These are phyloP conservation scores for Didymella pomorum DNA, from an alignment of 2,329 filamentous ascomycete genomes.

Conservation along the genomic window DNA sequence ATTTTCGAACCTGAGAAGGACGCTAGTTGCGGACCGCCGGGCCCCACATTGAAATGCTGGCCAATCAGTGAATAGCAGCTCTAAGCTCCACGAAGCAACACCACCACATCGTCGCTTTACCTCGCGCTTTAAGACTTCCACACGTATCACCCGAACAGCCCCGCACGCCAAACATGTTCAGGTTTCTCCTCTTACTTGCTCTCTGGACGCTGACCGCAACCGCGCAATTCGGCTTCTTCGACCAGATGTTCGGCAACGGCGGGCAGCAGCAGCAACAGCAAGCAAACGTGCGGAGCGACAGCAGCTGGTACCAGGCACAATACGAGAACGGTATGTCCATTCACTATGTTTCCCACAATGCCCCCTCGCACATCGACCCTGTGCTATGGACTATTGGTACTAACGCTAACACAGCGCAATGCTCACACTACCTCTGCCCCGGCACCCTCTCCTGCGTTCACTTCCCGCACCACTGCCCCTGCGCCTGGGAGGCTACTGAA, in stretches of 20 bases:
- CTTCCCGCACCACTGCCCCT: slow-evolving; percentile 97
- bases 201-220: slow-evolving; percentile 69
- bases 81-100: slow-evolving; percentile 32
- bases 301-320: slow-evolving; percentile 76
- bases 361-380: neutral
- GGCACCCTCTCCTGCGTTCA: slow-evolving; percentile 94
- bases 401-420: slow-evolving; percentile 66
- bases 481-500: slow-evolving; percentile 74
- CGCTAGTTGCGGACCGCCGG: slow-evolving; percentile 31
- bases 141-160: neutral
- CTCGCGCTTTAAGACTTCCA: neutral
- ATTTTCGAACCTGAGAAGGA: slow-evolving; percentile 28
- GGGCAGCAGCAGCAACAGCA: slow-evolving; percentile 66
- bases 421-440: slow-evolving; percentile 93
- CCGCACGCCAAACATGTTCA: slow-evolving; percentile 12
- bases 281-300: slow-evolving; percentile 86
- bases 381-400: no score
- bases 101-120: slow-evolving; percentile 6
- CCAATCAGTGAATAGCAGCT: slow-evolving; percentile 5
- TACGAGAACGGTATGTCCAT: slow-evolving; percentile 70
- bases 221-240: slow-evolving; percentile 96
- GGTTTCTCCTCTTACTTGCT: slow-evolving; percentile 42
- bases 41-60: neutral
- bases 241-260: slow-evolving; percentile 88
- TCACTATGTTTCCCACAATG: slow-evolving; percentile 28